Evolutionary conservation across 805 yeast species (phyloP).

Genomic region (Starmerella roubikii): DNA sequence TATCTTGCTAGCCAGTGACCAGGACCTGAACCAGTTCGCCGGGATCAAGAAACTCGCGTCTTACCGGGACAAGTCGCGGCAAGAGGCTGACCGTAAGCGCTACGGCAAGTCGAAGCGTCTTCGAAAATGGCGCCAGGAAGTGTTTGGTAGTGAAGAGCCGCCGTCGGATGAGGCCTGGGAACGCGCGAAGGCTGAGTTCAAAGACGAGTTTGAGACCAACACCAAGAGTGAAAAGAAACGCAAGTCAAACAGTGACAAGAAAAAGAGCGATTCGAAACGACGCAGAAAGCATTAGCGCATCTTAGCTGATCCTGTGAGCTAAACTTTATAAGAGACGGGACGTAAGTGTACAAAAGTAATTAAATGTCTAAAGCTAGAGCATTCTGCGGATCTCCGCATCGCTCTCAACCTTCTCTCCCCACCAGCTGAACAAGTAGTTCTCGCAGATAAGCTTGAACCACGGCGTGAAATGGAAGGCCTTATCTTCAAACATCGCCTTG

Average conservation of each 20-base stretch:
- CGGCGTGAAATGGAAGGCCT: conserved; percentile 69
- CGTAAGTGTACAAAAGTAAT: neutral
- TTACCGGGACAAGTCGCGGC: conserved; percentile 61
- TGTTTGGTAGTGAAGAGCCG: conserved; percentile 47
- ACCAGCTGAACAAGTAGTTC: conserved; percentile 83
- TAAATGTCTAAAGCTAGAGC: conserved; percentile 8
- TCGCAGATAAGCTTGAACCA: conserved; percentile 97
- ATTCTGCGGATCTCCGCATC: conserved; percentile 18
- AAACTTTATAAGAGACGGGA: neutral
- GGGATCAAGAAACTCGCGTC: conserved; percentile 91
- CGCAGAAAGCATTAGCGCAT: conserved; percentile 1
- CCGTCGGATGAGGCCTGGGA: conserved; percentile 25
- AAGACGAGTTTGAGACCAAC: neutral
- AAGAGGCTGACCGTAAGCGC: conserved; percentile 68
- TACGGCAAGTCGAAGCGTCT: conserved; percentile 69
- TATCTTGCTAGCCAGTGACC: conserved; percentile 79
- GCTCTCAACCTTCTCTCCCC: conserved; percentile 35
- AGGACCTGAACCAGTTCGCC: conserved; percentile 65
- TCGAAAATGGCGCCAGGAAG: conserved; percentile 79
- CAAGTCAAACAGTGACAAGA: no score
- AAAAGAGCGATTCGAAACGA: conserved; percentile 3
- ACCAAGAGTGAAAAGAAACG: conserved; percentile 8
- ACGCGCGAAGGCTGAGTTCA: conserved; percentile 13
- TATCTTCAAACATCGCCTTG: conserved; percentile 61
- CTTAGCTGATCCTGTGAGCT: neutral